These are phyloP conservation scores for Eremochloa ophiuroides DNA, from an alignment of 176 grass and related monocot genomes.

Conservation along the genomic window DNA sequence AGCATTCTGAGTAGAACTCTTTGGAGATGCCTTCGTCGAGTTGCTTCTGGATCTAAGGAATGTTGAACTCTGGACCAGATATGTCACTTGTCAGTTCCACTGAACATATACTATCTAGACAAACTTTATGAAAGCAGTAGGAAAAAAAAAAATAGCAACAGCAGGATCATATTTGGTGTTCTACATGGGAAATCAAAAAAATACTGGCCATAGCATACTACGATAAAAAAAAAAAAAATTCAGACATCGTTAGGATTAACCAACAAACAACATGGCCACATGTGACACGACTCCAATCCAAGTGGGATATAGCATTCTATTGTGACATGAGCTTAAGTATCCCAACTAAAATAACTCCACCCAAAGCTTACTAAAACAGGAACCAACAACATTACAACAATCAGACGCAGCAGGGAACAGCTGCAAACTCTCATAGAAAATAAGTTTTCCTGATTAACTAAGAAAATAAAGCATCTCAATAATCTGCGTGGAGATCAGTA, in stretches of 20 bases:
- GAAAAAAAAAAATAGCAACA: not conserved
- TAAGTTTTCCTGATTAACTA: not conserved
- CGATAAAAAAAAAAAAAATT: not conserved
- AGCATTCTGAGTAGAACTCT: slow-evolving; percentile 43
- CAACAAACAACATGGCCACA: not conserved
- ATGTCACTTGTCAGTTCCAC: slow-evolving; percentile 1
- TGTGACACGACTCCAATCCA: not conserved
- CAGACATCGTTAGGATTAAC: not conserved
- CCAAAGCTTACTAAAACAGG: not conserved
- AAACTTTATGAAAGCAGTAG: slow-evolving; percentile 7
- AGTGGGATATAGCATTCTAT: not conserved
- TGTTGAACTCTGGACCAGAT: slow-evolving; percentile 40
- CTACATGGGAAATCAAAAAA: not conserved
- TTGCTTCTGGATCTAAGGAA: slow-evolving; percentile 57
- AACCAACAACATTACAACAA: not conserved
- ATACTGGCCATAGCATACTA: not conserved
- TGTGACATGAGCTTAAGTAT: not conserved
- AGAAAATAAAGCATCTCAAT: not conserved
- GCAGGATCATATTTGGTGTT: not conserved
- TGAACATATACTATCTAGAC: not conserved
- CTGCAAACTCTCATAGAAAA: not conserved
- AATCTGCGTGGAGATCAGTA: not conserved
- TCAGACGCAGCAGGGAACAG: not conserved
- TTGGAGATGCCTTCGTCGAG: slow-evolving; percentile 62
- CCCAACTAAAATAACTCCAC: not conserved